Evolutionary conservation across 2,329 filamentous ascomycete genomes (phyloP), one percentile per base, ranked within the genome.

Genomic region (Cercospora sp.): DNA sequence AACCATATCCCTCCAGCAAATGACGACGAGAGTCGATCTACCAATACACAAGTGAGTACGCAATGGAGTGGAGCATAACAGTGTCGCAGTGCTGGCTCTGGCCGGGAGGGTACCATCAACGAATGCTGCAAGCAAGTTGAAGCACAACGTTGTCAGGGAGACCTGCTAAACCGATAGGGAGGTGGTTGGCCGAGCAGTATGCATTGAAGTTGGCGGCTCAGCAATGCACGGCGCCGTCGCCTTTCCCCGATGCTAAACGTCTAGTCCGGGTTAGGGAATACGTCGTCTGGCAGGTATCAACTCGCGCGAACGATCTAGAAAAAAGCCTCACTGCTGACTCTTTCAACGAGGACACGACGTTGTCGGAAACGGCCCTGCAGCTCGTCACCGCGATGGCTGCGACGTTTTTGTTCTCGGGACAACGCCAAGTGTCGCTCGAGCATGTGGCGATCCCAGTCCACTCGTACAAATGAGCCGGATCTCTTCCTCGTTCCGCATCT

Each of bases 371-470:
- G 32, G 32, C 45, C 37, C 26, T 13, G 16, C 26, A 51, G 18
- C 30, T 37, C 43, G 30, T 55, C 59, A 13, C 55, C 37, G 12
- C 45, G 18, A 26, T 43, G 34, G 21, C n/a, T 13, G 28, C 30
- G n/a, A 45, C 30, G 58, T 57, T 66, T 32, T 26, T 55, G 65
- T 66, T 66, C 65, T 30, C 65, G 59, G 65, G 65, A 62, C 65
- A 62, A 66, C 65, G 53, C 24, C 65, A 43, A 34, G 34, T 26
- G 34, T 37, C 51, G 24, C 62, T 40, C 28, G 28, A 16, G 24
- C 32, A 24, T 28, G 51, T 40, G 49, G 32, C 61, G 18, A 63
- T 21, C 40, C 45, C 43, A 12, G 28, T 16, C 62, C 12, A 49
- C 45, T 45, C 4, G 51, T 63, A 64, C 51, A 64, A 58, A 34